Percentiles rank a stretch among this genome's conserved stretches.
Evolutionary conservation across 768 basidiomycete species (phyloP).

Genomic region (Rhodotorula taiwanensis): DNA sequence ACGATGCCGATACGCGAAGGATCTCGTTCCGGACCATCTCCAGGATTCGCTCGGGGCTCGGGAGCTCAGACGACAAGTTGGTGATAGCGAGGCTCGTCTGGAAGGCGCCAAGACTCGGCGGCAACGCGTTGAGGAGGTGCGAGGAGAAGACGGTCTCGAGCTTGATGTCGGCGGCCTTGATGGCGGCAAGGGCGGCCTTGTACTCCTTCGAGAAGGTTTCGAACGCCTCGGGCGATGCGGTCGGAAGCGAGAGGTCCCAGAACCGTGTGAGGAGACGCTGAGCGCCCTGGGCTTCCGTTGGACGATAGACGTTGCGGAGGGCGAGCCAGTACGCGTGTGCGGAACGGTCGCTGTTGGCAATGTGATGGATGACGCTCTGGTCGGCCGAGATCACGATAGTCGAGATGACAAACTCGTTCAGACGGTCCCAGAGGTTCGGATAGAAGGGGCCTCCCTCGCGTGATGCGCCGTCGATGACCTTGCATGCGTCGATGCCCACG

Average conservation of each 20-base stretch:
- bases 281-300: not conserved
- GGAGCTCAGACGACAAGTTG: not conserved
- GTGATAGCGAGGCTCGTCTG: not conserved
- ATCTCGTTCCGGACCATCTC: too few relatives aligned
- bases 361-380: not conserved
- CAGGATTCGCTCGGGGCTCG: not conserved
- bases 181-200: not conserved
- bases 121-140: not conserved
- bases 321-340: not conserved
- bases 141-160: not conserved
- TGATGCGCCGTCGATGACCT: not conserved
- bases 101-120: too few relatives aligned
- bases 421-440: not conserved
- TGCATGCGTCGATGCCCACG: not conserved
- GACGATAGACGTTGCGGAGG: not conserved
- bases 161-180: not conserved
- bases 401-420: slow-evolving; percentile 2
- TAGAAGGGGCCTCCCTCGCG: too few relatives aligned
- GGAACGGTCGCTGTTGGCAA: not conserved
- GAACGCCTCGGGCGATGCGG: not conserved
- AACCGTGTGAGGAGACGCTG: slow-evolving; percentile 3
- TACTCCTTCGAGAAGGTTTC: not conserved
- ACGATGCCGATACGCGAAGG: too few relatives aligned
- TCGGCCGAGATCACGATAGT: not conserved
- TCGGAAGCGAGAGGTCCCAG: not conserved